Percentiles rank a stretch among this genome's conserved stretches.
Conservation (phyloP, 257 asterid genomes). For the Solanum paucissectum region DNA sequence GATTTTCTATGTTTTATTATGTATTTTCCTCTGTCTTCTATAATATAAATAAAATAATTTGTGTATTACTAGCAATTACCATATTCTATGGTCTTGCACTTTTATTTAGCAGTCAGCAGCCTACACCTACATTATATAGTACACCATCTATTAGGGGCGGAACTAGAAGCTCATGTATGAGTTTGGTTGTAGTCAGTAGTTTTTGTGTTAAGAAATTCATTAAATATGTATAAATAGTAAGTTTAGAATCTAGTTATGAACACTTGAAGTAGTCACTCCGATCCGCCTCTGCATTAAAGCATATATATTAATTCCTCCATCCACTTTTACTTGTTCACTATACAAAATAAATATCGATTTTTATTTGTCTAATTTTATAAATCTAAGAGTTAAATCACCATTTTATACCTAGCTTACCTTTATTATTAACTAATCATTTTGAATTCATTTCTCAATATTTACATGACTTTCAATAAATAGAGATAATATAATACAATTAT, state of each 20-base stretch:
- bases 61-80: neutral
- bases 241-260: neutral
- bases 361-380: neutral
- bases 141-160: neutral
- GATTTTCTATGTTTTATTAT: rapidly evolving
- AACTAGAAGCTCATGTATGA: neutral
- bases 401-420: neutral
- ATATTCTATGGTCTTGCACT: neutral
- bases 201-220: neutral
- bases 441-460: neutral
- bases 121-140: neutral
- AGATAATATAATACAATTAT: neutral
- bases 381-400: neutral
- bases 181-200: rapidly evolving
- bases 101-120: neutral
- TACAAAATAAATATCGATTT: neutral
- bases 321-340: neutral
- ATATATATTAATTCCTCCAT: neutral
- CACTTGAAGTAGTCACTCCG: neutral
- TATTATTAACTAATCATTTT: neutral
- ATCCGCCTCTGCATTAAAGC: neutral
- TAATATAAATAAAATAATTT: neutral
- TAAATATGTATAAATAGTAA: neutral
- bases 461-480: neutral
- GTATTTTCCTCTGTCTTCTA: neutral